These are phyloP conservation scores for Phytophthora rubi DNA, from an alignment of 352 stramenopile species.

Conservation along the genomic window DNA sequence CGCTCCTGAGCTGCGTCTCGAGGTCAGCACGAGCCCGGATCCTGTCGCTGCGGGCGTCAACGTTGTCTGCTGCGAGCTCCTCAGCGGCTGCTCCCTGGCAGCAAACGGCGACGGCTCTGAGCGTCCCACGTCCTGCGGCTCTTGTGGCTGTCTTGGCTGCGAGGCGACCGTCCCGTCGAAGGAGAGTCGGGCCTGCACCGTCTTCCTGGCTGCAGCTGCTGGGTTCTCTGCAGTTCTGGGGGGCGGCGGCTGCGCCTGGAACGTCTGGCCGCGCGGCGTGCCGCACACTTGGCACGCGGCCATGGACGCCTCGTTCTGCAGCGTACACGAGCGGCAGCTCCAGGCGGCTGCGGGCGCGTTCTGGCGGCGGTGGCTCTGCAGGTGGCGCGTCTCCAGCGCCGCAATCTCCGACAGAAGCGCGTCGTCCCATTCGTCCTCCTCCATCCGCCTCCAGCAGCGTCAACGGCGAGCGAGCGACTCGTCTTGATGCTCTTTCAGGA, in stretches of 20 bases:
- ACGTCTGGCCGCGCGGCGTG: conserved; percentile 54
- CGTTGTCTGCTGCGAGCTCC: conserved; percentile 13
- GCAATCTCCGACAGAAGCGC: conserved; percentile 73
- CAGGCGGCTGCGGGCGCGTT: background rate
- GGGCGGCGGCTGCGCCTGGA: no score
- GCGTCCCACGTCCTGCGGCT: conserved; percentile 7
- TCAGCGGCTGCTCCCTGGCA: conserved; percentile 6
- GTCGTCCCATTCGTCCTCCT: conserved; percentile 87
- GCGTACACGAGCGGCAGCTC: conserved; percentile 45
- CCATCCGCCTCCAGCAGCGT: conserved; percentile 10
- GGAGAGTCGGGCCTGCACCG: conserved; percentile 68
- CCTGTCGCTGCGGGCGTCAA: conserved; percentile 4
- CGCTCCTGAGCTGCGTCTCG: conserved; percentile 10
- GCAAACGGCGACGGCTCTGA: conserved; percentile 15
- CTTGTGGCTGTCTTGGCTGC: background rate
- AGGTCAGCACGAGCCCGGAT: conserved; percentile 20
- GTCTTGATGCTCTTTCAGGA: no score
- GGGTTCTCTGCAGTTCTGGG: no score
- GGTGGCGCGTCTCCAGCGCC: conserved; percentile 60
- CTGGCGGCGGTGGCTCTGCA: conserved; percentile 23
- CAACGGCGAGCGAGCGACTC: no score
- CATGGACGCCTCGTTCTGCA: conserved; percentile 52
- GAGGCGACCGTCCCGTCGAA: conserved; percentile 36
- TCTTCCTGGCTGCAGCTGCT: conserved; percentile 39
- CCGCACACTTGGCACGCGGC: conserved; percentile 56